These are phyloP conservation scores for Cyclotella cryptica DNA, from an alignment of 108 stramenopile genomes.

Conservation along the genomic window DNA sequence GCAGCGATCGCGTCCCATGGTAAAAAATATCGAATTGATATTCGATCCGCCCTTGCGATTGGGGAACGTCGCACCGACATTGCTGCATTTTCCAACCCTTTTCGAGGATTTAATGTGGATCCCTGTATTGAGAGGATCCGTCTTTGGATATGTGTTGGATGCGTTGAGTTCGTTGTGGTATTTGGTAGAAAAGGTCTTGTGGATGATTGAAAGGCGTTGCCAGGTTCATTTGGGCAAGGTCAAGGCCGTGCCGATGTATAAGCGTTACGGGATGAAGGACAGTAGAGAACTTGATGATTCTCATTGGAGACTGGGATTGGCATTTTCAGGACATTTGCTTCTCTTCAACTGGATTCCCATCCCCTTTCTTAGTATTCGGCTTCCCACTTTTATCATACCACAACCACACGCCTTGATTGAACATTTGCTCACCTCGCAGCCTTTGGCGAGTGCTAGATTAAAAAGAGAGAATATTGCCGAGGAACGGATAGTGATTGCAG, in stretches of 20 bases:
- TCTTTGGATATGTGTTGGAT: conserved; percentile 69
- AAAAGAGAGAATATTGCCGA: conserved; percentile 81
- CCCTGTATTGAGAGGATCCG: conserved; percentile 64
- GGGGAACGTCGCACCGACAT: conserved; percentile 85
- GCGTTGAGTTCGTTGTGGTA: conserved; percentile 66
- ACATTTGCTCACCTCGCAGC: conserved; percentile 75
- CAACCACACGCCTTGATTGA: conserved; percentile 86
- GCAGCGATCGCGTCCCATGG: conserved; percentile 76
- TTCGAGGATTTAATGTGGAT: conserved; percentile 80
- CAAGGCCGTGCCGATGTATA: conserved; percentile 70
- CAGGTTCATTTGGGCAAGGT: conserved; percentile 83
- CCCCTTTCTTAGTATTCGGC: conserved; percentile 76
- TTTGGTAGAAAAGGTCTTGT: conserved; percentile 79
- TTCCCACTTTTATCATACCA: conserved; percentile 90
- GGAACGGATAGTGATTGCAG: conserved; percentile 72
- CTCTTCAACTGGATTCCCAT: conserved; percentile 82
- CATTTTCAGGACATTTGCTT: conserved; percentile 82
- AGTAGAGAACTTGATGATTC: conserved; percentile 24
- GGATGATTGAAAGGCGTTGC: conserved; percentile 81
- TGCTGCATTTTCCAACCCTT: conserved; percentile 86
- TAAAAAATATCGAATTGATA: conserved; percentile 69
- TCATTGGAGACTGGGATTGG: conserved; percentile 79
- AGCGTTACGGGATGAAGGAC: conserved; percentile 41
- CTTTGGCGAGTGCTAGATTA: conserved; percentile 79
- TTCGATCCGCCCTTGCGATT: conserved; percentile 84